Evolutionary conservation across 192 early-diverging fungal genomes (phyloP), one percentile per base, ranked within the genome.

Genomic region (Gigaspora rosea): DNA sequence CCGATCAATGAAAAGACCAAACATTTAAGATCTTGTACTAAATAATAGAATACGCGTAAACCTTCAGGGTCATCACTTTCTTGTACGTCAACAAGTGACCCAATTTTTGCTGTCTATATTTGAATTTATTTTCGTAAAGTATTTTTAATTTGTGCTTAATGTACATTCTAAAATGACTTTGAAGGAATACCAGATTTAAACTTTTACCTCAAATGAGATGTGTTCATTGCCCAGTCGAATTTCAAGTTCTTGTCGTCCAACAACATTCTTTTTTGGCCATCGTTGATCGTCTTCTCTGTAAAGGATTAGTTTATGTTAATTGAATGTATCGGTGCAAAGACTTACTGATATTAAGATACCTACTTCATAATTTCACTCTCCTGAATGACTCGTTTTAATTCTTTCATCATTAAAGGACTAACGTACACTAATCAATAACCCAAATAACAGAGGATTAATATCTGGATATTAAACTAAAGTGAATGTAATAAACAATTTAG

Each of bases 21-120:
- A 75, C 95, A 96, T 80, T 98, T 98, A 50, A 99, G 88, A 84
- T 99, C 98, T 83, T 99, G 96, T n/a, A 97, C 90, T 71, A 99
- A 80, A 78, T 97, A 99, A 80, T 99, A 99, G 68, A 99, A 95
- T 7, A 92, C 92, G 32, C 94, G 90, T 36, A 99, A 86, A 16
- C 96, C 96, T 59, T 98, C 96, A 8, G 98, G 95, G 78, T 99
- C 98, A 46, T 94, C 85, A 74, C 93, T 94, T 27, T 91, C 88
- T 71, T 92, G 90, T 6, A 97, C 94, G 72, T 99, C 96, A 1
- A 92, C 91, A 67, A 99, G 84, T 12, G 96, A 97, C 2, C 94
- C 91, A 48, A 99, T 91, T 78, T 96, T 97, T 58, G 94, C 86
- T 2, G 96, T 96, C 89, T 98, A 76, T 22, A 32, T 56, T 32